These are phyloP conservation scores for Stenogyne calaminthoides DNA, from an alignment of 305 asterid species.

Conservation along the genomic window DNA sequence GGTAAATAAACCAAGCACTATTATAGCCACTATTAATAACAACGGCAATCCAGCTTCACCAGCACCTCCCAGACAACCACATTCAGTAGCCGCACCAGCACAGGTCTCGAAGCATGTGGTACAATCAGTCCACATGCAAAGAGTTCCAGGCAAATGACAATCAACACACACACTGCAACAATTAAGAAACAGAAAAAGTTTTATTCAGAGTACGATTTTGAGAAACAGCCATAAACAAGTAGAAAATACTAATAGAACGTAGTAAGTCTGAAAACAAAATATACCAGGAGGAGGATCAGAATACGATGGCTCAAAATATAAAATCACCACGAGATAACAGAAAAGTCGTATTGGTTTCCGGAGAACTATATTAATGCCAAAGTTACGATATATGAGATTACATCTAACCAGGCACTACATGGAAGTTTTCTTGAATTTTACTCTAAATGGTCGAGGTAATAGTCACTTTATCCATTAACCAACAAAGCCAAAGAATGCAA, in stretches of 20 bases:
- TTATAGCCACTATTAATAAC: constrained; percentile 66
- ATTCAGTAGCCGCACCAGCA: constrained; percentile 77
- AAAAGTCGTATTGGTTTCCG: neutral
- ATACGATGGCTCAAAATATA: neutral
- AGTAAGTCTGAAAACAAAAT: neutral
- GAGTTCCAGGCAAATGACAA: constrained; percentile 97
- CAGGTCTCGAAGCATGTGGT: constrained; percentile 92
- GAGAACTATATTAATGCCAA: neutral
- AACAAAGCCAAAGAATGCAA: neutral
- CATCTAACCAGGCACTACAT: neutral
- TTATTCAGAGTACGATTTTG: neutral
- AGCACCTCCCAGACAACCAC: constrained; percentile 96
- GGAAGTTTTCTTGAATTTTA: neutral
- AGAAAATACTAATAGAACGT: neutral
- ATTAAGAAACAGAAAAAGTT: neutral
- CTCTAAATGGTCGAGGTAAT: neutral
- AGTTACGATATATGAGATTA: neutral
- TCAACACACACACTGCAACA: constrained; percentile 81
- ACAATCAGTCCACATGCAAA: constrained; percentile 98
- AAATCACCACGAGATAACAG: neutral
- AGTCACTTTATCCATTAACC: neutral
- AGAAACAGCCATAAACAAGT: neutral
- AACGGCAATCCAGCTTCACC: constrained; percentile 97
- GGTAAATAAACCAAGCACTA: constrained; percentile 85
- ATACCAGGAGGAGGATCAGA: neutral